Evolutionary conservation across 495 filamentous ascomycete genomes (phyloP).

Genomic region (Choiromyces venosus): DNA sequence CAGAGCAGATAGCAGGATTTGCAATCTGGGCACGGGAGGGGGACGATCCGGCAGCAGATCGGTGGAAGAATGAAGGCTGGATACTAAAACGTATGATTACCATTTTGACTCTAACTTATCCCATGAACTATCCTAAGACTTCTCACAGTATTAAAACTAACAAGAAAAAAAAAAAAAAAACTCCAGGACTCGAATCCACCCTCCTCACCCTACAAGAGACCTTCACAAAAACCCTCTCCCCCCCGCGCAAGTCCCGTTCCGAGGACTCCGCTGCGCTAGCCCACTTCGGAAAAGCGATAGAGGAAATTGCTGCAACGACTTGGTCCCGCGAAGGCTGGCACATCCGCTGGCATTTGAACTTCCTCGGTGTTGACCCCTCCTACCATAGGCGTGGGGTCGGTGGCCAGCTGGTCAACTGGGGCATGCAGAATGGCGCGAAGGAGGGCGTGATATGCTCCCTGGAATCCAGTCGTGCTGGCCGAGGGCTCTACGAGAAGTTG

Average conservation of each 20-base stretch:
- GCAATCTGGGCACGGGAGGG: slow-evolving; percentile 22
- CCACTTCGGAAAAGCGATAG: not conserved
- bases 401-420: slow-evolving; percentile 28
- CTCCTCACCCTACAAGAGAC: slow-evolving; percentile 11
- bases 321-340: not conserved
- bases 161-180: not conserved
- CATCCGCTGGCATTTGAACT: slow-evolving; percentile 27
- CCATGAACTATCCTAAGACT: not conserved
- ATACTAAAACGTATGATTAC: slow-evolving; percentile 20
- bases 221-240: not conserved
- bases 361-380: slow-evolving; percentile 23
- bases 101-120: not conserved
- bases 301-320: not conserved
- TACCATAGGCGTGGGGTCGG: slow-evolving; percentile 31
- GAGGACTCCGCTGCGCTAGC: slow-evolving; percentile 4
- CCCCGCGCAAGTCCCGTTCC: slow-evolving; percentile 9
- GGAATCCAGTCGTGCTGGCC: slow-evolving; percentile 31
- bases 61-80: not conserved
- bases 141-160: not conserved
- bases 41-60: slow-evolving; percentile 4
- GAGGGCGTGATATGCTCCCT: slow-evolving; percentile 32
- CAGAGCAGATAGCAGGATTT: slow-evolving; percentile 25
- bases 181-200: slow-evolving; percentile 16
- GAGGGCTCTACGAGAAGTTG: slow-evolving; percentile 28
- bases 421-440: slow-evolving; percentile 28